Conservation (phyloP, 129 eudicot species). For the Logfia minima region DNA sequence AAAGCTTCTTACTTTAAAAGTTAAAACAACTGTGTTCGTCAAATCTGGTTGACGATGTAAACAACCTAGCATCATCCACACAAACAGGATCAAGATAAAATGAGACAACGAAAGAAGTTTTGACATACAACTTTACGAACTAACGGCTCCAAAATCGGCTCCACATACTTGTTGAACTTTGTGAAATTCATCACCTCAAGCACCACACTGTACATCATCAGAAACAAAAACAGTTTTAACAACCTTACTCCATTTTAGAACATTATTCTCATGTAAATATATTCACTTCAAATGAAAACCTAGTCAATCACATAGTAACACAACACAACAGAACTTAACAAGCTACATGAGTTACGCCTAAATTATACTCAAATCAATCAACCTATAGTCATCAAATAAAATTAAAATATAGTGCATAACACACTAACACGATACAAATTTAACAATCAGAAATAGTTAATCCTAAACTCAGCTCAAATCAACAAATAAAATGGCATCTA, state of each 20-base stretch:
- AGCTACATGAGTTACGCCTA: neutral
- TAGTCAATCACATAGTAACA: neutral
- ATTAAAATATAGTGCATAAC: neutral
- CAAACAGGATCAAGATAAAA: slow-evolving; percentile 22
- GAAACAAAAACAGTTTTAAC: slow-evolving; percentile 1
- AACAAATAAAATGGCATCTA: neutral
- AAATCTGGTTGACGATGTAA: neutral
- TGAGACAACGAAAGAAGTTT: neutral
- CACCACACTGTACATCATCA: slow-evolving; percentile 56
- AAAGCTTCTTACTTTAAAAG: neutral
- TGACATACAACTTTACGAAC: slow-evolving; percentile 84
- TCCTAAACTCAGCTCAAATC: slow-evolving; percentile 3
- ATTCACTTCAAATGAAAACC: no score
- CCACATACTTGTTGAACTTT: slow-evolving; percentile 46
- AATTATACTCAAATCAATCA: slow-evolving; percentile 12
- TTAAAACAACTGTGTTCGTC: neutral
- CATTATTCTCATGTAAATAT: no score
- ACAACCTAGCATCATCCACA: slow-evolving; percentile 3
- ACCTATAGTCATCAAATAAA: slow-evolving; percentile 5
- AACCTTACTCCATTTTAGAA: no score
- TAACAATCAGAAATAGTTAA: neutral
- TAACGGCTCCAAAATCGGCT: slow-evolving; percentile 83
- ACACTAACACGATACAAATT: slow-evolving; percentile 8
- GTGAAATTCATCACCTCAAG: slow-evolving; percentile 60
- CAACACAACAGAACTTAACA: neutral